A percentile compares a stretch with the other conserved stretches of the same genome.
Conservation (phyloP, 2,329 filamentous ascomycete genomes). For the Neospermospora avenae region DNA sequence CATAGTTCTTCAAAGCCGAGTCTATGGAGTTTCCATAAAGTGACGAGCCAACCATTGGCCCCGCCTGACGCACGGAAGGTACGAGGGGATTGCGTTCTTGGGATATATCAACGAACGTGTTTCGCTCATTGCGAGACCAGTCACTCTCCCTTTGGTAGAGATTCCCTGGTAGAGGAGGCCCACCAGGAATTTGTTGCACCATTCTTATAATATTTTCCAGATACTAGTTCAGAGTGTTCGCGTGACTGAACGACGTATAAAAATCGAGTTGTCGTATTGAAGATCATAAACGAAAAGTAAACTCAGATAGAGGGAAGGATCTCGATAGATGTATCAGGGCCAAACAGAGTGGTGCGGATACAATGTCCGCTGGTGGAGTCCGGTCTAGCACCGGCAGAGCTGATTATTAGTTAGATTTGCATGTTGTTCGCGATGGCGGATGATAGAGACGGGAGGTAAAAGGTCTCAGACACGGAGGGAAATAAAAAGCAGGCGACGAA, state of each 20-base stretch:
- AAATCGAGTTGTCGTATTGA: conserved; percentile 34
- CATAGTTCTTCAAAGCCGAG: conserved; percentile 27
- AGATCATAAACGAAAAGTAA: conserved; percentile 21
- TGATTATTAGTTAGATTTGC: conserved; percentile 16
- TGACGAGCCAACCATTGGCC: background rate
- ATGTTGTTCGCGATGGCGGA: conserved; percentile 13
- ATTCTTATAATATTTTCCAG: conserved; percentile 24
- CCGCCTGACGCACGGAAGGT: background rate
- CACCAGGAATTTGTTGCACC: conserved; percentile 21
- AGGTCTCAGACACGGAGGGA: conserved; percentile 11
- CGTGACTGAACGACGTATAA: conserved; percentile 20
- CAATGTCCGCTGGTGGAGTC: conserved; percentile 10
- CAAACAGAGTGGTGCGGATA: conserved; percentile 17
- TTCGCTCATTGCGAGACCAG: conserved; percentile 21
- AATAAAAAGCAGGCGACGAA: conserved; percentile 19
- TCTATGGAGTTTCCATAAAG: conserved; percentile 15
- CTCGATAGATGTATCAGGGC: conserved; percentile 29
- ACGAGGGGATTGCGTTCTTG: conserved; percentile 13
- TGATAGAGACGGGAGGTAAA: conserved; percentile 9
- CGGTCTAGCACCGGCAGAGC: conserved; percentile 15
- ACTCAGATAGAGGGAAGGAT: conserved; percentile 20
- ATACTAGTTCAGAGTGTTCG: background rate
- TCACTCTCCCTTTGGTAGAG: conserved; percentile 21
- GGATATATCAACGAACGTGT: conserved; percentile 20
- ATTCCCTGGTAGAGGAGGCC: conserved; percentile 19